A percentile compares a stretch with the other conserved stretches of the same genome.
These are phyloP conservation scores for Crassisporium funariophilum DNA, from an alignment of 768 basidiomycete species.

Conservation along the genomic window DNA sequence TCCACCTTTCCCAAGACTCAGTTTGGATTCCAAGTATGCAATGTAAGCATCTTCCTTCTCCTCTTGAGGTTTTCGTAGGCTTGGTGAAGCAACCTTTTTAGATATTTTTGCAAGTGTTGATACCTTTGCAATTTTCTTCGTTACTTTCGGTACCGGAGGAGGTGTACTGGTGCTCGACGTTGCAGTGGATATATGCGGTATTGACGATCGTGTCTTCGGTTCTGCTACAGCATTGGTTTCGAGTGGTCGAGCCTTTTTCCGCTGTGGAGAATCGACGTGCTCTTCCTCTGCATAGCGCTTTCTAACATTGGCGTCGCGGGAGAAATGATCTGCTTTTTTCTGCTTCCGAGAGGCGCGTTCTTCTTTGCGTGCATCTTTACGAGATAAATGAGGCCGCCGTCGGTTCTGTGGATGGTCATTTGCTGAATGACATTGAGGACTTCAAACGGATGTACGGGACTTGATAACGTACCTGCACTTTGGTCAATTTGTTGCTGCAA, in stretches of 20 bases:
- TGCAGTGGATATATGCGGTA: background rate
- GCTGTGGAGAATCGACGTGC: slow-evolving; percentile 46
- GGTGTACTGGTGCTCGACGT: background rate
- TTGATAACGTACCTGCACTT: slow-evolving; percentile 7
- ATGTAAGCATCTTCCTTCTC: slow-evolving; percentile 86
- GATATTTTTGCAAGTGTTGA: background rate
- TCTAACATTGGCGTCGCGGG: slow-evolving; percentile 21
- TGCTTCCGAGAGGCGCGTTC: slow-evolving; percentile 60
- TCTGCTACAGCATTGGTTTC: slow-evolving; percentile 4
- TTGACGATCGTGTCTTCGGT: background rate
- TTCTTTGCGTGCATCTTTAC: slow-evolving; percentile 65
- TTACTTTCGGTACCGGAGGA: background rate
- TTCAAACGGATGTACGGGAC: background rate
- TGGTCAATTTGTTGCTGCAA: slow-evolving; percentile 22
- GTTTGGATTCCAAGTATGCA: slow-evolving; percentile 75
- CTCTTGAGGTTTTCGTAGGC: slow-evolving; percentile 27
- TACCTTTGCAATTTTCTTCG: background rate
- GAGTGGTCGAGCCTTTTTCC: slow-evolving; percentile 48
- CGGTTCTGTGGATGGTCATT: slow-evolving; percentile 9
- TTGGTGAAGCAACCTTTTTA: background rate
- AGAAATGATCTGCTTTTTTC: slow-evolving; percentile 63
- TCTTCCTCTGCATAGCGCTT: slow-evolving; percentile 47
- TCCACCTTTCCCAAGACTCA: slow-evolving; percentile 55
- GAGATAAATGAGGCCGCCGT: slow-evolving; percentile 12
- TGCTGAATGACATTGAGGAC: slow-evolving; percentile 13